Percentiles rank a stretch among this genome's conserved stretches.
Conservation (phyloP, 2,329 filamentous ascomycete species). For the Camptophora hylomeconis region DNA sequence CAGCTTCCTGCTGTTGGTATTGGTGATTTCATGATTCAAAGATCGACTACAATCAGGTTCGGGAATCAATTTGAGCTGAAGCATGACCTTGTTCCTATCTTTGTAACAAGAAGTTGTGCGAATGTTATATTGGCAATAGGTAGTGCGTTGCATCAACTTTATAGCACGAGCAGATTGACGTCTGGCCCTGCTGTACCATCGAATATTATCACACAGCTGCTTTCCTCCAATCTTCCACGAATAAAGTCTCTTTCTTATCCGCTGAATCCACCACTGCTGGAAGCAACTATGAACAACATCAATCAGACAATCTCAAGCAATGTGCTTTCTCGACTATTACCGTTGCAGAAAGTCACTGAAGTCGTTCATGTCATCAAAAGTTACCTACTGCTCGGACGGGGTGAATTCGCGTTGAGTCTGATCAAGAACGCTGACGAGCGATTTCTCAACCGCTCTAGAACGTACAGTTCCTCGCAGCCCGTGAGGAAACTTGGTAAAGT, state of each 20-base stretch:
- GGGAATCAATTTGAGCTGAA: conserved; percentile 42
- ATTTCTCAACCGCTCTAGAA: conserved; percentile 56
- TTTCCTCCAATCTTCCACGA: conserved; percentile 18
- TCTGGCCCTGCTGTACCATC: conserved; percentile 17
- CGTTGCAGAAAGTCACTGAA: conserved; percentile 62
- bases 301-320: conserved; percentile 72
- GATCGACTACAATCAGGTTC: conserved; percentile 24
- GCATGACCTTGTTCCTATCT: conserved; percentile 56
- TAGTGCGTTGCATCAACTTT: conserved; percentile 73
- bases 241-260: conserved; percentile 49
- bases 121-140: conserved; percentile 83
- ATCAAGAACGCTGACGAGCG: conserved; percentile 75
- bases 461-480: conserved; percentile 28
- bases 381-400: conserved; percentile 75
- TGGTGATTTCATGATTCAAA: conserved; percentile 74
- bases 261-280: conserved; percentile 57
- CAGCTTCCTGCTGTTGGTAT: conserved; percentile 63
- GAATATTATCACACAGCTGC: conserved; percentile 18
- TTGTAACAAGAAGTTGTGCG: conserved; percentile 62
- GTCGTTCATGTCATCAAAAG: conserved; percentile 66
- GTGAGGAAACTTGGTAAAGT: conserved; percentile 24
- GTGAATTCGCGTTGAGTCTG: conserved; percentile 81
- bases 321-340: conserved; percentile 68
- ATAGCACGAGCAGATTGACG: conserved; percentile 23
- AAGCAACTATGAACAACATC: conserved; percentile 61